A percentile compares a stretch with the other conserved stretches of the same genome.
phyloP scores from a whole-genome alignment of 169 alveolate genomes.

The Ichthyophthirius multifiliis region DNA sequence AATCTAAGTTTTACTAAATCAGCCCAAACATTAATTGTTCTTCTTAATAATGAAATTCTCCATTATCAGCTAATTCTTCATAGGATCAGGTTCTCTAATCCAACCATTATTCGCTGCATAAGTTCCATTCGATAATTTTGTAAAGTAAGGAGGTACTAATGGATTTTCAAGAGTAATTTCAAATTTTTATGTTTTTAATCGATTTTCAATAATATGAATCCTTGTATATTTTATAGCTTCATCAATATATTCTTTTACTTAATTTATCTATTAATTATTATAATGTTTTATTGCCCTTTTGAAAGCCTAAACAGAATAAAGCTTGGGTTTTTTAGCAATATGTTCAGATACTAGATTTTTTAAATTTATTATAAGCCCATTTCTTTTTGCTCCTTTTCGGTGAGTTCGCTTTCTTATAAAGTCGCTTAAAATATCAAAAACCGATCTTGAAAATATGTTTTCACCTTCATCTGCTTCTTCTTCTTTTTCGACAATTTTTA shows the following conservation, averaged over 20 bases:
- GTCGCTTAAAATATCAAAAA: background rate
- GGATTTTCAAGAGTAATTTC: slow-evolving; percentile 62
- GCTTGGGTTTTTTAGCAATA: background rate
- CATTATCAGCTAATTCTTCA: slow-evolving; percentile 85
- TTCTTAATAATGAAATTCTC: slow-evolving; percentile 89
- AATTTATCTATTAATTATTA: background rate
- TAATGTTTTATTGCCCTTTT: background rate
- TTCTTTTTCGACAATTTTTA: background rate
- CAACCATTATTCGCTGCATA: slow-evolving; percentile 34
- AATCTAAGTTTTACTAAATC: slow-evolving; percentile 91
- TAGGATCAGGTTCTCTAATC: slow-evolving; percentile 64
- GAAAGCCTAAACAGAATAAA: background rate
- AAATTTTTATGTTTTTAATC: slow-evolving; percentile 49
- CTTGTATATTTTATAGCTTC: slow-evolving; percentile 27
- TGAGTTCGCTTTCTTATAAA: background rate
- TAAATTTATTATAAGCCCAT: too few species aligned
- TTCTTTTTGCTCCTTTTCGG: too few species aligned
- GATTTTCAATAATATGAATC: slow-evolving; percentile 39
- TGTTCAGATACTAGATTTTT: too few species aligned
- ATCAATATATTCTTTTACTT: background rate
- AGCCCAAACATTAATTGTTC: slow-evolving; percentile 91
- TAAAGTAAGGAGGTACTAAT: slow-evolving; percentile 72
- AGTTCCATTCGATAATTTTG: slow-evolving; percentile 51
- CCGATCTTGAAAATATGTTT: slow-evolving; percentile 1
- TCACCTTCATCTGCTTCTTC: background rate